Evolutionary conservation across 2,329 filamentous ascomycete species (phyloP), one percentile per base, ranked within the genome.

Genomic region (Fusarium camptoceras): DNA sequence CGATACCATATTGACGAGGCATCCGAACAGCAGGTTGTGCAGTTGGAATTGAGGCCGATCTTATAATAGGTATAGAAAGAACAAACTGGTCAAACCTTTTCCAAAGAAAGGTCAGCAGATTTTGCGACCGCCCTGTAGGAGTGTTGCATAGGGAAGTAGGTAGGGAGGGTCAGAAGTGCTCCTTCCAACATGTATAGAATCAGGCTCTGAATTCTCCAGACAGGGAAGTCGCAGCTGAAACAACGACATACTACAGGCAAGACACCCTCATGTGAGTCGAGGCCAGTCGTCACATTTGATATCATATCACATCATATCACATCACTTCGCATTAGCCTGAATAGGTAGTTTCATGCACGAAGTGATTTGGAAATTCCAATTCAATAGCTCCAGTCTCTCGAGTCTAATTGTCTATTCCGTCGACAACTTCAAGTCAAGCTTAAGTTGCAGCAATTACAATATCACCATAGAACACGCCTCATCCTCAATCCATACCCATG

Each of bases 301-400:
- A 37, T 61, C 42, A 62, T 39, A 62, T 61, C 22, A n/a, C 20
- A 56, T 28, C 11, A 64, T 42, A 48, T 65, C 43, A 28, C 61
- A 66, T 59, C 42, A 51, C 49, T 9, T 31, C 28, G 39, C 42
- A 54, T 34, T 20, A 61, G 25, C 39, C 24, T 55, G 25, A 31
- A 48, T 44, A 47, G 22, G 43, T 44, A 47, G 22, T 28, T 48
- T 12, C 30, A 55, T 61, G 30, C 55, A 55, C 4, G 28, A 27
- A 25, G 12, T 11, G 16, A 39, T 25, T n/a, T 41, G 42, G 11
- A 47, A 66, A 41, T 66, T 66, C 37, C 63, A 66, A 28, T 10
- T 15, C 22, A 28, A 16, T 10, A 9, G 7, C 25, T 46, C 28
- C n/a, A 31, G 15, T 39, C 31, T 16, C 14, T 8, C n/a, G 34